Conservation (phyloP, 1,139 yeast genomes). For the Groenewaldozyma auringiensis region DNA sequence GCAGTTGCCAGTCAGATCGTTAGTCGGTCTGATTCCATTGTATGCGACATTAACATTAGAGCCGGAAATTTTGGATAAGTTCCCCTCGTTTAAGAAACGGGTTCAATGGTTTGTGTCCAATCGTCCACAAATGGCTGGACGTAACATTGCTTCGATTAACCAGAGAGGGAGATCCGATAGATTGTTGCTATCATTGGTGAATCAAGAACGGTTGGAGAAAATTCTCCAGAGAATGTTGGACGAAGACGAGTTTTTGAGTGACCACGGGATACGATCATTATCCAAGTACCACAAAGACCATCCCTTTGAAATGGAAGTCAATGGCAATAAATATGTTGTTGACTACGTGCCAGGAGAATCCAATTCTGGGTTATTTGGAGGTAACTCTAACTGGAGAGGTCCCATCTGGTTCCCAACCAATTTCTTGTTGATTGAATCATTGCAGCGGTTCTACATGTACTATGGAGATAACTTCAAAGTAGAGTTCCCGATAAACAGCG, state of each 20-base stretch:
- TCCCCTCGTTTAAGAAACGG: conserved; percentile 80
- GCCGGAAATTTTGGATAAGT: conserved; percentile 70
- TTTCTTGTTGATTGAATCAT: conserved; percentile 77
- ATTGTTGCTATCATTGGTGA: conserved; percentile 70
- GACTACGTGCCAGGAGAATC: conserved; percentile 89
- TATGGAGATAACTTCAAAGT: conserved; percentile 83
- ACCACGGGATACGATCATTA: conserved; percentile 81
- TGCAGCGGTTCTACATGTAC: conserved; percentile 83
- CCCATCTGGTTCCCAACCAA: conserved; percentile 99
- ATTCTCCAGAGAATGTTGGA: conserved; percentile 79
- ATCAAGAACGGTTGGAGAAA: conserved; percentile 69
- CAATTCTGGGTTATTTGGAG: conserved; percentile 93
- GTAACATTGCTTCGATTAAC: conserved; percentile 87
- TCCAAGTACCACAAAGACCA: conserved; percentile 82
- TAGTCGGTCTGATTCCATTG: conserved; percentile 88
- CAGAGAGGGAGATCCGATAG: conserved; percentile 84
- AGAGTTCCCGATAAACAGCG: conserved; percentile 88
- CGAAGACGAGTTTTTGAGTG: conserved; percentile 80
- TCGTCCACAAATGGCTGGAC: conserved; percentile 61
- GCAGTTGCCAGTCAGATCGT: conserved; percentile 77
- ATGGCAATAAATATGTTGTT: conserved; percentile 68
- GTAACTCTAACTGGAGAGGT: conserved; percentile 97
- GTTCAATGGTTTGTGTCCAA: conserved; percentile 81
- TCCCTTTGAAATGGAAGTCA: conserved; percentile 81
- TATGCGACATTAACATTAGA: conserved; percentile 88